Evolutionary conservation across 1,139 yeast genomes (phyloP).

Genomic region (Yamadazyma diospyri): DNA sequence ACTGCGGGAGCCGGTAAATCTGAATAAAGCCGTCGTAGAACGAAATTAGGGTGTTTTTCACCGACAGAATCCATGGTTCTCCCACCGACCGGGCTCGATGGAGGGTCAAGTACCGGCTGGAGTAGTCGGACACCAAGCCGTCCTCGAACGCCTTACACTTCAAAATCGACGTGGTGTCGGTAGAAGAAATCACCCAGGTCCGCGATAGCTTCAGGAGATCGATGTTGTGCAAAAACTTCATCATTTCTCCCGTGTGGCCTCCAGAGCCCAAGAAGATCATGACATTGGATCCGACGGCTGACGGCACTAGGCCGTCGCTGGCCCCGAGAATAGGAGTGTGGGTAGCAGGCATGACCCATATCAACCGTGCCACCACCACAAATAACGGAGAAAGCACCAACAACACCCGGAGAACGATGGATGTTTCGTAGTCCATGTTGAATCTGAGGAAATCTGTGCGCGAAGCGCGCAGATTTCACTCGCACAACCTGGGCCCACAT

Average conservation of each 20-base stretch:
- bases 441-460: not conserved
- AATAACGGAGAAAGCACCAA: slow-evolving; percentile 24
- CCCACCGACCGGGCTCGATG: slow-evolving; percentile 80
- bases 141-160: slow-evolving; percentile 48
- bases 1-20: slow-evolving; percentile 18
- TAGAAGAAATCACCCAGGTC: slow-evolving; percentile 50
- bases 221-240: slow-evolving; percentile 51
- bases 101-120: slow-evolving; percentile 33
- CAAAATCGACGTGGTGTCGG: slow-evolving; percentile 55
- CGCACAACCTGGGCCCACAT: too few relatives aligned
- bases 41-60: slow-evolving; percentile 48
- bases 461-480: not conserved
- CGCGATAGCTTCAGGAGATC: slow-evolving; percentile 26
- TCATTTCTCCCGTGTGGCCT: slow-evolving; percentile 96
- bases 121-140: slow-evolving; percentile 14
- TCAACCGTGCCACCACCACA: slow-evolving; percentile 22
- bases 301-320: not conserved
- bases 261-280: slow-evolving; percentile 75
- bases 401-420: slow-evolving; percentile 20
- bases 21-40: slow-evolving; percentile 25
- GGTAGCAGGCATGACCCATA: slow-evolving; percentile 27
- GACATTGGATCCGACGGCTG: slow-evolving; percentile 23
- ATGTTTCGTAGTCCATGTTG: slow-evolving; percentile 26
- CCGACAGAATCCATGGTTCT: slow-evolving; percentile 53
- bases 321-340: slow-evolving; percentile 8